Conservation (phyloP, 169 alveolate species). For the Eimeria acervulina region DNA sequence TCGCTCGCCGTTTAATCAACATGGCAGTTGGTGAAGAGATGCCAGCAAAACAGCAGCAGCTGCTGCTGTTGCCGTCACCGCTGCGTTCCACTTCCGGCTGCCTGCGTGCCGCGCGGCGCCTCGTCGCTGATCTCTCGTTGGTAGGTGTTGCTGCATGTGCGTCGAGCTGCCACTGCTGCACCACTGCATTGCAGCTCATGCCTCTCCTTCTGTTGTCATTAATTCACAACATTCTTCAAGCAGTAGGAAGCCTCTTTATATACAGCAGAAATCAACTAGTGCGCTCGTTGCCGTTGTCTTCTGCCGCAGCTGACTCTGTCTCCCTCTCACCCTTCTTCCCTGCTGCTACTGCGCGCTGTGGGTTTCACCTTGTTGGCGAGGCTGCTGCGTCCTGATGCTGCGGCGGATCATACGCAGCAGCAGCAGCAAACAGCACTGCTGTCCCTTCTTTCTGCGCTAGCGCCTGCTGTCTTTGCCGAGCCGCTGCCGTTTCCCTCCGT, state of each 20-base stretch:
- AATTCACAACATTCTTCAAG: not conserved
- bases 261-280: not conserved
- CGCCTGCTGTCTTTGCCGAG: conserved; percentile 76
- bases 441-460: conserved; percentile 58
- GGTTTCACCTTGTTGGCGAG: conserved; percentile 53
- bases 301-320: conserved; percentile 67
- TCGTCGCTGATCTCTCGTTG: conserved; percentile 40
- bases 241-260: not conserved
- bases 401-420: conserved; percentile 33
- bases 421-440: conserved; percentile 64
- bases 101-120: conserved; percentile 71
- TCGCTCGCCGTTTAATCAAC: conserved; percentile 49
- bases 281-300: not conserved
- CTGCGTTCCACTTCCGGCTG: conserved; percentile 56
- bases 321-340: conserved; percentile 62
- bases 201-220: not conserved
- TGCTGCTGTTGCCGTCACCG: conserved; percentile 37
- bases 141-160: conserved; percentile 30
- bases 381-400: conserved; percentile 59
- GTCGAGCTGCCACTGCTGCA: not conserved
- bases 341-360: conserved; percentile 62
- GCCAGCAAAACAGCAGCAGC: conserved; percentile 52
- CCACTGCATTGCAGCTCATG: not conserved
- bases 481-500: conserved; percentile 43
- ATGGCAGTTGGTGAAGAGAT: conserved; percentile 57